These are phyloP conservation scores for Salvia hispanica DNA, from an alignment of 257 asterid genomes.

Conservation along the genomic window DNA sequence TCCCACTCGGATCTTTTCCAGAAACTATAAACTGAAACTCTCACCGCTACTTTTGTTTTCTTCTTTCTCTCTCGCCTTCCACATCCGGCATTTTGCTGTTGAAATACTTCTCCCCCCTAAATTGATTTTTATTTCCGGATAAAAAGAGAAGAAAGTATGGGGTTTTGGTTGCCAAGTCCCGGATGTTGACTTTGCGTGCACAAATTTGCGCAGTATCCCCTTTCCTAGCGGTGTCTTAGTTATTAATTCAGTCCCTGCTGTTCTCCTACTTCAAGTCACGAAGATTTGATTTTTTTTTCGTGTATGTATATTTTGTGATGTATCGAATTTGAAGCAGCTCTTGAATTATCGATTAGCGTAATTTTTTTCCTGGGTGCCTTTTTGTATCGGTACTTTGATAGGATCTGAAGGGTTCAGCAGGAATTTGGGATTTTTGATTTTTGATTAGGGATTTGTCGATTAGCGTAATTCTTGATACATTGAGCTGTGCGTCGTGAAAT, in stretches of 20 bases:
- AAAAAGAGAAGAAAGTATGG: constrained; percentile 21
- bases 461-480: constrained; percentile 24
- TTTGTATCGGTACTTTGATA: constrained; percentile 10
- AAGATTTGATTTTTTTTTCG: constrained; percentile 25
- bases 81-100: constrained; percentile 24
- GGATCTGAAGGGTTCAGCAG: constrained; percentile 40
- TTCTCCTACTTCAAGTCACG: constrained; percentile 26
- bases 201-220: constrained; percentile 16
- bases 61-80: neutral
- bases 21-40: constrained; percentile 33
- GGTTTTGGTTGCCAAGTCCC: constrained; percentile 28
- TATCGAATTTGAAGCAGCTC: constrained; percentile 18
- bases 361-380: constrained; percentile 1
- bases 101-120: constrained; percentile 21
- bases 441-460: constrained; percentile 26
- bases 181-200: constrained; percentile 42
- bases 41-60: constrained; percentile 45
- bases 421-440: constrained; percentile 32
- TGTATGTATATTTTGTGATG: constrained; percentile 21
- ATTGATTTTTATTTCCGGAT: constrained; percentile 24
- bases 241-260: constrained; percentile 27
- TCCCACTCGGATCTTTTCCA: constrained; percentile 38
- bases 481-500: constrained; percentile 25
- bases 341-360: constrained; percentile 17
- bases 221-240: constrained; percentile 23